Evolutionary conservation across 371 early-diverging fungal species (phyloP), one percentile per base, ranked within the genome.

Genomic region (Capillidium rhysosporum): DNA sequence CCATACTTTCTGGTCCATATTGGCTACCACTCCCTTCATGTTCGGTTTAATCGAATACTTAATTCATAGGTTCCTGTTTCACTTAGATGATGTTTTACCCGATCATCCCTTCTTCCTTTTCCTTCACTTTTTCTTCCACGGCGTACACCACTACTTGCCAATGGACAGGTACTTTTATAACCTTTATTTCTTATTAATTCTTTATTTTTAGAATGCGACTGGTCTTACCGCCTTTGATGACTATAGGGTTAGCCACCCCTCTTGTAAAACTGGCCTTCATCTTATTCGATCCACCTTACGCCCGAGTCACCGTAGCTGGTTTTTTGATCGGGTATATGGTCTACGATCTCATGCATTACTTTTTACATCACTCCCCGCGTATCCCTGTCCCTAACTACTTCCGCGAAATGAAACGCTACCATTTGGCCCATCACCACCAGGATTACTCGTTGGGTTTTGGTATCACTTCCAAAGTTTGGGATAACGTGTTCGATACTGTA

Each of bases 171-270:
- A 34, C 34, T 34, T 34, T 34, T 34, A 7, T 34, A n/a, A n/a
- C 7, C 34, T 4, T 7, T 34, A 34, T 34, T 34, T 34, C 12
- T 34, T 12, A 7, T 7, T 7, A 34, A 7, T 34, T 34, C 12
- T 34, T 34, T 7, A 4, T 34, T 7, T 34, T 4, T 34, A 86
- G 85, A 54, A 60, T 89, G 68, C 81, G 96, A 4, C 71, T 95
- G 31, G 96, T 95, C 4, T 86, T 95, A 89, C 96, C 96, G 7
- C 96, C 96, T n/a, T 88, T 77, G 8, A 71, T 93, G 45, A 79
- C 77, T 0, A 58, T 82, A 12, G 52, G 75, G n/a, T 63, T 95
- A 12, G 73, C 77, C 20, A 54, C 64, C n/a, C 82, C 84, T n/a
- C 54, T 81, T 21, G 63, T 80, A 51, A 57, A 62, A 51, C 30